Percentiles rank a stretch among this genome's conserved stretches.
Conservation (phyloP, 495 filamentous ascomycete genomes). For the Tuber aestivum region DNA sequence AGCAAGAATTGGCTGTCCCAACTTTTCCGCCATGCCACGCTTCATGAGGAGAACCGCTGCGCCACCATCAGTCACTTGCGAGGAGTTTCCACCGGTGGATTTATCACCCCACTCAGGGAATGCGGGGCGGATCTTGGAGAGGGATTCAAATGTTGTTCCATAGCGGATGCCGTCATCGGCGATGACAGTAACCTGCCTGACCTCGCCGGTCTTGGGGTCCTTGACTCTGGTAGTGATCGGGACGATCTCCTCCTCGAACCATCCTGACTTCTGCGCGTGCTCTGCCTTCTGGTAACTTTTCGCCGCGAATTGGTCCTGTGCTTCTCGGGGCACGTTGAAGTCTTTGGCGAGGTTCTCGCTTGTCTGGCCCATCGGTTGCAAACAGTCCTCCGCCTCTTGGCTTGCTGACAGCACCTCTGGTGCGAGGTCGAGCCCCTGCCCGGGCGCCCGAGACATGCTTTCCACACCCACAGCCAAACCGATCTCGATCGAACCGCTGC, state of each 20-base stretch:
- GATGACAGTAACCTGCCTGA: constrained; percentile 67
- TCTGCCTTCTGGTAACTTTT: constrained; percentile 85
- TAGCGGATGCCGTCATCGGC: constrained; percentile 83
- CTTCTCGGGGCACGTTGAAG: constrained; percentile 73
- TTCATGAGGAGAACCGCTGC: constrained; percentile 91
- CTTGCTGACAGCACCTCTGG: constrained; percentile 62
- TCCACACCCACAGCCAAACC: constrained; percentile 87
- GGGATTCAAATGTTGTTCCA: constrained; percentile 75
- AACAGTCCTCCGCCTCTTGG: constrained; percentile 76
- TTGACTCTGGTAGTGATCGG: constrained; percentile 76
- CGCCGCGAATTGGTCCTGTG: constrained; percentile 77
- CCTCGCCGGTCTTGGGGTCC: constrained; percentile 72
- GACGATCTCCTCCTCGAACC: constrained; percentile 90
- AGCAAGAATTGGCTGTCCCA: constrained; percentile 85
- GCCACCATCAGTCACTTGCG: constrained; percentile 92
- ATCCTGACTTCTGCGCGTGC: constrained; percentile 81
- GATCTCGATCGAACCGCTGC: constrained; percentile 69
- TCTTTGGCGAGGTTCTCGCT: constrained; percentile 92
- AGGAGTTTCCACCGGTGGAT: constrained; percentile 91
- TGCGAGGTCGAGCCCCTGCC: constrained; percentile 66
- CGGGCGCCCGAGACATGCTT: constrained; percentile 71
- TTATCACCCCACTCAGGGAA: constrained; percentile 84
- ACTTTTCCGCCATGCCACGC: constrained; percentile 76
- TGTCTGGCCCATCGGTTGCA: constrained; percentile 96
- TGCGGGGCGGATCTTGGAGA: constrained; percentile 81